Percentiles rank a stretch among this genome's conserved stretches.
Evolutionary conservation across 2,329 filamentous ascomycete genomes (phyloP).

Genomic region (Ascochyta rabiei): DNA sequence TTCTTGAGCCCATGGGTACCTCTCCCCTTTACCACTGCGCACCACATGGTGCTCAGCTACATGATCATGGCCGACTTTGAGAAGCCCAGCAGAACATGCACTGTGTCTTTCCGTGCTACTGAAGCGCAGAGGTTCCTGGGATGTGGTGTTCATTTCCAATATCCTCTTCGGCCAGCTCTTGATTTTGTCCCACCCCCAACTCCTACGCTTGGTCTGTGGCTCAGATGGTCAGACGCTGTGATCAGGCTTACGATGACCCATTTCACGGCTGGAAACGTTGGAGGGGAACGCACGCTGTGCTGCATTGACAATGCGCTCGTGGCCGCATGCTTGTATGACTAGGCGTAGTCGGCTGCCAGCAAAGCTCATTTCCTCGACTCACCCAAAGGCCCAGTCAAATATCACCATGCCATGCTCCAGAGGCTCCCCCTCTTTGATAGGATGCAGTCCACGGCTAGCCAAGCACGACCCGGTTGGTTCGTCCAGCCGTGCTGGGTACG

Average conservation of each 20-base stretch:
- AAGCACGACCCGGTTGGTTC: conserved; percentile 3
- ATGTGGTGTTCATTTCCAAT: too few species aligned
- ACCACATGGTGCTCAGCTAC: conserved; percentile 19
- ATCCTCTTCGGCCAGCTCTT: too few species aligned
- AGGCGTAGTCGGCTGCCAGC: neutral
- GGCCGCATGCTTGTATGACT: neutral
- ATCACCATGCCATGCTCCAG: neutral
- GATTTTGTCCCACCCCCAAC: too few species aligned
- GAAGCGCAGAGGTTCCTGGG: too few species aligned
- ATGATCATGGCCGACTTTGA: neutral
- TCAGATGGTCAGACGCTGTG: too few species aligned
- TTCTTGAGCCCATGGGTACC: neutral
- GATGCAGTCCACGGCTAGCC: neutral
- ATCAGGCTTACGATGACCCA: too few species aligned
- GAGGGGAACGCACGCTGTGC: neutral
- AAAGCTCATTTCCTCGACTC: conserved; percentile 2
- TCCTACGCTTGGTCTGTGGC: too few species aligned
- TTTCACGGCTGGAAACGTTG: too few species aligned
- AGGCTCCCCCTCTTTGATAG: conserved; percentile 6
- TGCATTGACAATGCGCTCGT: conserved; percentile 1
- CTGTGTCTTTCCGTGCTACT: too few species aligned
- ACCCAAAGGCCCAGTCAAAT: conserved; percentile 2
- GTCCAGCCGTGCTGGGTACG: conserved; percentile 7
- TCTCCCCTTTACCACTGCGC: conserved; percentile 16
- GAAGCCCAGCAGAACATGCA: too few species aligned